phyloP scores from a whole-genome alignment of 176 grass and related monocot genomes.

The Metroxylon sagu region DNA sequence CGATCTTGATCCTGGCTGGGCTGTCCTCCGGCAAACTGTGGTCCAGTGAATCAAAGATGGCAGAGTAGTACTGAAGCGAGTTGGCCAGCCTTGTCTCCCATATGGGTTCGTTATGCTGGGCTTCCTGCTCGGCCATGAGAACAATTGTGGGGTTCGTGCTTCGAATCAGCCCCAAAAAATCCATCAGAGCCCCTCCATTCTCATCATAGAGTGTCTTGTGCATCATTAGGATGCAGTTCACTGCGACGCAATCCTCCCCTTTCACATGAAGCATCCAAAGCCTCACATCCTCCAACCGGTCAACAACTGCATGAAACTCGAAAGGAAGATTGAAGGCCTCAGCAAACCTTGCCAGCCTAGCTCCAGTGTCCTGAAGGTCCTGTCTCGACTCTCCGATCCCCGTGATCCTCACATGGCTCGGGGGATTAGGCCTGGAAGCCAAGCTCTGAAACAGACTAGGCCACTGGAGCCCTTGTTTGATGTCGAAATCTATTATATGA shows the following conservation, averaged over 20 bases:
- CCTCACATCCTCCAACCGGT: constrained; percentile 85
- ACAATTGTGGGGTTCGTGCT: constrained; percentile 58
- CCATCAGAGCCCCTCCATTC: constrained; percentile 38
- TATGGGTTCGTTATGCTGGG: constrained; percentile 26
- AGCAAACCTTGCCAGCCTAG: constrained; percentile 48
- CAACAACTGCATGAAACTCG: constrained; percentile 85
- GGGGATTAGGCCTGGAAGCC: constrained; percentile 35
- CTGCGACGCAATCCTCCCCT: constrained; percentile 74
- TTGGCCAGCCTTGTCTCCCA: constrained; percentile 67
- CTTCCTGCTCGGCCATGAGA: constrained; percentile 77
- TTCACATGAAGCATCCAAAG: constrained; percentile 99
- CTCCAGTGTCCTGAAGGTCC: constrained; percentile 66
- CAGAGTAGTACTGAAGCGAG: constrained; percentile 60
- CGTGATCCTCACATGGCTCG: constrained; percentile 73
- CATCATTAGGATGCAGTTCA: constrained; percentile 58
- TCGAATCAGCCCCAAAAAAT: constrained; percentile 56
- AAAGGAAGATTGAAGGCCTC: constrained; percentile 47
- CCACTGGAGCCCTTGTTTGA: constrained; percentile 97
- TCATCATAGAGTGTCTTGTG: constrained; percentile 67
- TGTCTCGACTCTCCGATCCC: constrained; percentile 75
- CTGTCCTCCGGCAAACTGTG: constrained; percentile 30
- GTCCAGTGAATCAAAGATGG: constrained; percentile 61
- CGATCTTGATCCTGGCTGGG: constrained; percentile 50
- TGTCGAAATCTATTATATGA: constrained; percentile 94
- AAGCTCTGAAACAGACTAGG: constrained; percentile 83